Evolutionary conservation across 805 yeast species (phyloP).

Genomic region (Ogataea naganishii): DNA sequence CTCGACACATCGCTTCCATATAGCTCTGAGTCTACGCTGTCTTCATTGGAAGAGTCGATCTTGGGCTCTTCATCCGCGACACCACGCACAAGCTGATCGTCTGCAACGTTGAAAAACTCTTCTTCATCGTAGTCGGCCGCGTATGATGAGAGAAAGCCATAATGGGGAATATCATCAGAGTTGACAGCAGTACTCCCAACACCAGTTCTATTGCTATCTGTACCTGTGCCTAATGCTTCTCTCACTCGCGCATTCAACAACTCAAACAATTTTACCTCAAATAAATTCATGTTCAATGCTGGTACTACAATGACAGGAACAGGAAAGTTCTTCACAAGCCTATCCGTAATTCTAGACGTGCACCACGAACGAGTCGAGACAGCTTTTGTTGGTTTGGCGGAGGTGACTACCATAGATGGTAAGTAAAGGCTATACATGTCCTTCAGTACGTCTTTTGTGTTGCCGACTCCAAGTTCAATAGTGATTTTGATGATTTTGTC

Average conservation of each 20-base stretch:
- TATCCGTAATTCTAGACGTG: constrained; percentile 53
- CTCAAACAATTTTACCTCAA: constrained; percentile 35
- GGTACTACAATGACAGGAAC: constrained; percentile 65
- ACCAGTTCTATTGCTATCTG: too few species aligned
- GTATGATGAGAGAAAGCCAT: too few species aligned
- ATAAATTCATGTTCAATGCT: constrained; percentile 45
- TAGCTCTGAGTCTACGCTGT: too few species aligned
- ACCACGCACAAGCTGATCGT: too few species aligned
- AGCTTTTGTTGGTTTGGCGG: constrained; percentile 43
- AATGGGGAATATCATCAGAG: too few species aligned
- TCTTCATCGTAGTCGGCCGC: too few species aligned
- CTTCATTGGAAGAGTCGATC: too few species aligned
- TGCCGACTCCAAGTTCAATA: constrained; percentile 54
- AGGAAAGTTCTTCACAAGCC: constrained; percentile 54
- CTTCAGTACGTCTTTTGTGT: constrained; percentile 44
- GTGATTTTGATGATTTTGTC: constrained; percentile 39
- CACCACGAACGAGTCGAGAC: constrained; percentile 50
- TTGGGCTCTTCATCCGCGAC: too few species aligned
- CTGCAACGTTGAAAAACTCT: too few species aligned
- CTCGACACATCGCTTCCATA: too few species aligned
- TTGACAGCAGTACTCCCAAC: too few species aligned
- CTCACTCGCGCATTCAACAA: constrained; percentile 18
- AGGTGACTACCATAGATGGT: constrained; percentile 49
- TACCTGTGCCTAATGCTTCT: constrained; percentile 4
- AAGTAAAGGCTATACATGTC: constrained; percentile 54